Evolutionary conservation across 495 filamentous ascomycete species (phyloP), one percentile per base, ranked within the genome.

Genomic region (Cercophora scortea): DNA sequence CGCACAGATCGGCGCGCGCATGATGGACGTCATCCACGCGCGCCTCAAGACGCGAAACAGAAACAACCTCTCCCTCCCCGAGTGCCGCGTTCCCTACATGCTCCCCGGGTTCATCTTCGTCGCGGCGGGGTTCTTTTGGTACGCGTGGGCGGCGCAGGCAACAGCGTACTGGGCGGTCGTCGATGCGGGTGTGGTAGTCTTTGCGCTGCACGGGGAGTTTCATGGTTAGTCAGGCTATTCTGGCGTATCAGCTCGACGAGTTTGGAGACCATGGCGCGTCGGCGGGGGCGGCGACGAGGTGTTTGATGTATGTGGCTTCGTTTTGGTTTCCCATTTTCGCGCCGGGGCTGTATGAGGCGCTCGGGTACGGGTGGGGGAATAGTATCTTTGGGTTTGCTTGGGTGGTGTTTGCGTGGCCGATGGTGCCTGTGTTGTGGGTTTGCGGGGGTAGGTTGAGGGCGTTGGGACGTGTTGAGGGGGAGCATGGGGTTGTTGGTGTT

Each of bases 141-240:
- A 86, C 54, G 85, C 82, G 4, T 89, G 85, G 85, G 79, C 79
- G 4, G 77, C 77, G 0, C 65, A 77, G 39, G 63, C 69, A n/a
- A 56, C 64, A 1, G 62, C 69, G 6, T 71, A 71, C 49, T 84
- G 80, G 80, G 69, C 79, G 17, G 73, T 78, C 45, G 78, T 81
- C 1, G 77, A 85, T 25, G 69, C 84, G 15, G 81, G 81, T 0
- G 70, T 72, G 0, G 54, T 70, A 0, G 63, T 81, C 9, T 77
- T 85, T 34, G 79, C 78, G 0, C 55, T 75, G n/a, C n/a, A n/a
- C n/a, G 2, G 82, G 82, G 6, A 74, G 79, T 56, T 69, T 82
- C 36, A 72, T 68, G 32, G 69, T 71, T 10, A 82, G 83, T 57
- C 80, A 87, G 64, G 82, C 79, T 40, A 75, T 85, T 35, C 80